Evolutionary conservation across 2,329 filamentous ascomycete species (phyloP), one percentile per base, ranked within the genome.

Genomic region (Ceratocystis colombiana): DNA sequence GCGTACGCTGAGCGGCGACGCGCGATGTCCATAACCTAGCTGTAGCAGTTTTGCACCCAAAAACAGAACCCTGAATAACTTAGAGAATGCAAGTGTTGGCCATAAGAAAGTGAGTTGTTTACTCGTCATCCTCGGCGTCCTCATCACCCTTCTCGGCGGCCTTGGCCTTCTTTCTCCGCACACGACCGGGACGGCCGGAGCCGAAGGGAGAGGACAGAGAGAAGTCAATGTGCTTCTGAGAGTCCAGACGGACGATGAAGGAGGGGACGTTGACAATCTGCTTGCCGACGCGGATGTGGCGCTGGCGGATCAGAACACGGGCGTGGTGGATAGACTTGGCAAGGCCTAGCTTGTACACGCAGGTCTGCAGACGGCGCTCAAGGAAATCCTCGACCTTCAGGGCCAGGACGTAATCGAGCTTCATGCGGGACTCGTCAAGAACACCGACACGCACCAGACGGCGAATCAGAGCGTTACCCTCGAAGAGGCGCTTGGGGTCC

Each of bases 201-300:
- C 94, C 94, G 76, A 96, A 96, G 78, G 94, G 93, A 77, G 93
- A 97, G 81, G 88, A 95, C 72, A 99, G 87, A 71, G 94, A 85
- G 79, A 99, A 97, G 85, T 99, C 94, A 76, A 99, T 97, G 88
- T 99, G 94, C 90, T 99, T 99, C 88, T 99, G 94, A 75, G 92
- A 96, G 85, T 99, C 94, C 77, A 99, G 90, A 82, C 94, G 94
- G 80, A 99, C 94, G 78, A 99, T 88, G 88, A 96, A 99, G 66
- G 93, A 97, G 72, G 94, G 94, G 69, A 99, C 94, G 82, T 99
- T 99, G 86, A 99, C 94, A 78, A 99, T 97, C 86, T 99, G 94
- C 90, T 99, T 99, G 82, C 94, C 94, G 78, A 99, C 94, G 77
- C 92, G 94, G 83, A 99, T 99, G 86, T 99, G 94, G 78, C 94